Percentiles rank a stretch among this genome's conserved stretches.
Evolutionary conservation across 225 moss, liverwort and hornwort species (phyloP).

Genomic region (Polytrichum commune): DNA sequence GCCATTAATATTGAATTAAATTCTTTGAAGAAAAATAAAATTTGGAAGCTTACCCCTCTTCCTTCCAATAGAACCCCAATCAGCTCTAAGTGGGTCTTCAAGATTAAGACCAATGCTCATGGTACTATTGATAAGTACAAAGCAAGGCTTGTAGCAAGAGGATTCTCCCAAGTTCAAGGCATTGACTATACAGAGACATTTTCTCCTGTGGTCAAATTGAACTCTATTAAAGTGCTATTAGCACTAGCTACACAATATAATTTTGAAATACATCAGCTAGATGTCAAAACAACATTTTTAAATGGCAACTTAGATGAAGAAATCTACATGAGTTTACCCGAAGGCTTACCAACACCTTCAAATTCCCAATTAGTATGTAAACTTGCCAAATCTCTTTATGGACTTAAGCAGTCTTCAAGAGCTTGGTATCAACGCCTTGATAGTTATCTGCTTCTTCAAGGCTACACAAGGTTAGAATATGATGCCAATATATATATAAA

Average conservation of each 20-base stretch:
- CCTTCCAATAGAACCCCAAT: not conserved
- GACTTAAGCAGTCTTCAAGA: no score
- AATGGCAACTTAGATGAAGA: conserved; percentile 1
- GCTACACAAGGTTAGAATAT: no score
- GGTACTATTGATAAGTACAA: no score
- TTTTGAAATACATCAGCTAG: not conserved
- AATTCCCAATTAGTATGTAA: no score
- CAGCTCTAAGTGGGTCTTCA: conserved; percentile 5
- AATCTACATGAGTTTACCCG: not conserved
- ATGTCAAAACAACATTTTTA: conserved; percentile 3
- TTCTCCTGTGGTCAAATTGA: not conserved
- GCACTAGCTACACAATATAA: conserved; percentile 3
- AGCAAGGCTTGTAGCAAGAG: not conserved
- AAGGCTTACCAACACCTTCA: not conserved
- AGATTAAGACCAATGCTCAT: conserved; percentile 8
- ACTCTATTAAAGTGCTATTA: conserved; percentile 1
- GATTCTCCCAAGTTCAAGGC: not conserved
- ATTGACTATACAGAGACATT: not conserved
- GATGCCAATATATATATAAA: no score
- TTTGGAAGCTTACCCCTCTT: not conserved
- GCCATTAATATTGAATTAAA: not conserved
- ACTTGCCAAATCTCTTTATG: no score
- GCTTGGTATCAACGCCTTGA: no score
- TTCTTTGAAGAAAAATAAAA: conserved; percentile 9
- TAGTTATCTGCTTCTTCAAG: no score